Percentiles rank a stretch among this genome's conserved stretches.
Evolutionary conservation across 805 yeast species (phyloP).

Genomic region (Candida piceae): DNA sequence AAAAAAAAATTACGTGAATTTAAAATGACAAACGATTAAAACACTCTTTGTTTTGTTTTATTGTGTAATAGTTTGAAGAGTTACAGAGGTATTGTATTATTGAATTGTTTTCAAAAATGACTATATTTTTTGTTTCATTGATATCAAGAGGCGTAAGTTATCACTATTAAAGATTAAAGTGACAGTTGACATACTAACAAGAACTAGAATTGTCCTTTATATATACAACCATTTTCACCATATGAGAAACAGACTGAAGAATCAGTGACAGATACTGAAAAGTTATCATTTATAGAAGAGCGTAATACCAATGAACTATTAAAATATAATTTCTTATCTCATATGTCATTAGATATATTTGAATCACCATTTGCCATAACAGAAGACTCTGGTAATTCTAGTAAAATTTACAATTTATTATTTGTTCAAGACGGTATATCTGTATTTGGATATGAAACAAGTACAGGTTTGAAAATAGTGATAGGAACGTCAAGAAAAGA

Average conservation of each 20-base stretch:
- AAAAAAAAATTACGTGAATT: no score
- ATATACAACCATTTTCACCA: conserved; percentile 49
- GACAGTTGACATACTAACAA: no score
- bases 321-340: conserved; percentile 66
- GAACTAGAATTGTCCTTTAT: conserved; percentile 55
- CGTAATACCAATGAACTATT: conserved; percentile 40
- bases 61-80: no score
- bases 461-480: conserved; percentile 62
- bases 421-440: conserved; percentile 64
- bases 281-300: conserved; percentile 22
- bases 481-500: conserved; percentile 44
- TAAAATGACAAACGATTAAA: no score
- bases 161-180: no score
- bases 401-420: conserved; percentile 39
- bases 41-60: no score
- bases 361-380: conserved; percentile 47
- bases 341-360: conserved; percentile 69
- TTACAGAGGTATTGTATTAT: no score
- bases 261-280: conserved; percentile 6
- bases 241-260: conserved; percentile 17
- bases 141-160: conserved; percentile 46
- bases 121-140: conserved; percentile 50
- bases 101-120: conserved; percentile 16
- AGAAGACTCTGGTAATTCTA: conserved; percentile 20
- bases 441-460: conserved; percentile 65